These are phyloP conservation scores for Bruguiera parviflora DNA, from an alignment of 345 rosid genomes.

Conservation along the genomic window DNA sequence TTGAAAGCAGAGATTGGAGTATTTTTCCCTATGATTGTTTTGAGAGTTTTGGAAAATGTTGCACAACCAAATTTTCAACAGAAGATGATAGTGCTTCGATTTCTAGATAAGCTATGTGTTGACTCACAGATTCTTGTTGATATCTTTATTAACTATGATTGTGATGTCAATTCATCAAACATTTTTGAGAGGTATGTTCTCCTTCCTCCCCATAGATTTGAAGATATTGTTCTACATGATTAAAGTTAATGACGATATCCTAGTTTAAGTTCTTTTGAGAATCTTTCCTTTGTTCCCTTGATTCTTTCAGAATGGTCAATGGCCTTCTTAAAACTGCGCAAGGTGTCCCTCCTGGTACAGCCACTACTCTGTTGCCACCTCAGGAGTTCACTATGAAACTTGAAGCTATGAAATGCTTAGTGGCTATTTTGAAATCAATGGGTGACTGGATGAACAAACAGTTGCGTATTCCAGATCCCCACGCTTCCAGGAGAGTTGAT, in stretches of 20 bases:
- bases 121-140: constrained; percentile 98
- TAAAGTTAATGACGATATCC: neutral
- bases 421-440: constrained; percentile 89
- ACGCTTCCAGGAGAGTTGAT: constrained; percentile 60
- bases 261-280: neutral
- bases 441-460: constrained; percentile 99
- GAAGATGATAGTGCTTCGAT: constrained; percentile 98
- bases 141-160: constrained; percentile 95
- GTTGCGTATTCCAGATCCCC: constrained; percentile 83
- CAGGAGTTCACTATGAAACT: constrained; percentile 91
- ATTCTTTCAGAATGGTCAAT: constrained; percentile 84
- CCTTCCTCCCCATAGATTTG: constrained; percentile 2
- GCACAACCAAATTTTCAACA: constrained; percentile 98
- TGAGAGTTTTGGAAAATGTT: constrained; percentile 92
- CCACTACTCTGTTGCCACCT: constrained; percentile 80
- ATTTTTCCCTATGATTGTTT: constrained; percentile 98
- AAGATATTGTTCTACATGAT: neutral
- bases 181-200: constrained; percentile 89
- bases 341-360: constrained; percentile 86
- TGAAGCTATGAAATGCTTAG: constrained; percentile 97
- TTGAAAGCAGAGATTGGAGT: constrained; percentile 99
- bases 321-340: constrained; percentile 99
- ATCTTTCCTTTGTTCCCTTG: constrained; percentile 13
- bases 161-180: constrained; percentile 98
- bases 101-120: constrained; percentile 88